Evolutionary conservation across 179 eudicot species (phyloP), one percentile per base, ranked within the genome.

Genomic region (Amaranthus tricolor): DNA sequence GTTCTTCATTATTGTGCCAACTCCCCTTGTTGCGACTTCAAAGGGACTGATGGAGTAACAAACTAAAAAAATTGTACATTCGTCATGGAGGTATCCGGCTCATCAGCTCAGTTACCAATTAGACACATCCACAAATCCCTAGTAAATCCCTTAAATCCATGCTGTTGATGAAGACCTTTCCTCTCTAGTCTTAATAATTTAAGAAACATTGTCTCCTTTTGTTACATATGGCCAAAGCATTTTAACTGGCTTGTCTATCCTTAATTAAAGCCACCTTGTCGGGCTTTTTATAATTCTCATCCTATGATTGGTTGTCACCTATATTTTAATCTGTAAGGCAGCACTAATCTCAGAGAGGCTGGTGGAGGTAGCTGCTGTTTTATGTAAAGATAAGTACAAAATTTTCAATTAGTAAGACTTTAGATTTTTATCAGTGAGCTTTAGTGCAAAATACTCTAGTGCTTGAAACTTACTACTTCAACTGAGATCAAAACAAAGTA

Each of bases 171-270:
- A 75, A 78, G 65, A 63, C 72, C 80, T 76, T 74, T 80, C 74
- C 20, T 48, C 45, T 65, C 63, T 57, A 78, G 70, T 68, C 58
- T 6, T 24, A 70, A 62, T 80, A 82, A 51, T 82, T 57, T 76
- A 84, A 74, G 75, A 68, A 74, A 77, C 57, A 66, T 51, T 84
- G 87, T 84, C 83, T 50, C 81, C 81, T 79, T 71, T 68, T 68
- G 83, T 74, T 79, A 84, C 76, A 81, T 77, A 75, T 49, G 81
- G 83, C 81, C 87, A 82, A 77, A 82, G 83, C 85, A 84, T 67
- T 77, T 82, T 84, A 76, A 84, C 81, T 82, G 85, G 83, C 81
- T 84, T 84, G 83, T 84, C 84, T 82, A 64, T 62, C 85, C 87
- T 79, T 77, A 84, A 82, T 66, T 75, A 79, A 82, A 78, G 85